Conservation (phyloP, 805 yeast species). For the Saturnispora zaruensis region DNA sequence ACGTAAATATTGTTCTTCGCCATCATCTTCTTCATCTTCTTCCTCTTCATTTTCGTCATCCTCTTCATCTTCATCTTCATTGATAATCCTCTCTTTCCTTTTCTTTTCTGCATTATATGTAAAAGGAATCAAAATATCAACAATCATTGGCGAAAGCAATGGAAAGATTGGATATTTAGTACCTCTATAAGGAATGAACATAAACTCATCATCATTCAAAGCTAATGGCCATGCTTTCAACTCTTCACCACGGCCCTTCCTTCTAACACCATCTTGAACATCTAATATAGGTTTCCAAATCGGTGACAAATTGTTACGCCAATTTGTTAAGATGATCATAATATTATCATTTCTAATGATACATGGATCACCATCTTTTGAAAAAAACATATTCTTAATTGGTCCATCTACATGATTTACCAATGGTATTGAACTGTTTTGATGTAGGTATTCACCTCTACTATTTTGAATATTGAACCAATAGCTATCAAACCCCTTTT, state of each 20-base stretch:
- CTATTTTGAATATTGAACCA: constrained; percentile 29
- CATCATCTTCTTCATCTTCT: constrained; percentile 23
- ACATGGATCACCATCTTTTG: constrained; percentile 85
- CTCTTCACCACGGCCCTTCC: constrained; percentile 46
- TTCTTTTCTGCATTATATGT: constrained; percentile 19
- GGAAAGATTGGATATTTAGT: constrained; percentile 73
- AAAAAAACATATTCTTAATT: constrained; percentile 67
- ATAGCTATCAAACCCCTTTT: constrained; percentile 10
- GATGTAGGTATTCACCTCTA: constrained; percentile 32
- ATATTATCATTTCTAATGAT: constrained; percentile 72
- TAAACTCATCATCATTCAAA: constrained; percentile 56
- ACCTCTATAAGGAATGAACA: constrained; percentile 70
- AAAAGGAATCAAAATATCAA: constrained; percentile 64
- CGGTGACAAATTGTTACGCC: constrained; percentile 67
- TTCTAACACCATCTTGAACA: constrained; percentile 41
- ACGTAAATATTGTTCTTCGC: constrained; percentile 56
- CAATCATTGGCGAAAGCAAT: constrained; percentile 71
- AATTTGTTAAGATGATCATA: constrained; percentile 58
- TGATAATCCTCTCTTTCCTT: not conserved
- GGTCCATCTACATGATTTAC: constrained; percentile 18
- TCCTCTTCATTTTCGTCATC: constrained; percentile 43
- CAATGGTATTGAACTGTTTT: constrained; percentile 40
- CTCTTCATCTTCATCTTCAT: constrained; percentile 23
- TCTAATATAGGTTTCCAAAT: constrained; percentile 83
- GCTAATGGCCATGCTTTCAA: constrained; percentile 88